phyloP scores from a whole-genome alignment of 2,329 filamentous ascomycete genomes.

The Aspergillus aculeatinus region DNA sequence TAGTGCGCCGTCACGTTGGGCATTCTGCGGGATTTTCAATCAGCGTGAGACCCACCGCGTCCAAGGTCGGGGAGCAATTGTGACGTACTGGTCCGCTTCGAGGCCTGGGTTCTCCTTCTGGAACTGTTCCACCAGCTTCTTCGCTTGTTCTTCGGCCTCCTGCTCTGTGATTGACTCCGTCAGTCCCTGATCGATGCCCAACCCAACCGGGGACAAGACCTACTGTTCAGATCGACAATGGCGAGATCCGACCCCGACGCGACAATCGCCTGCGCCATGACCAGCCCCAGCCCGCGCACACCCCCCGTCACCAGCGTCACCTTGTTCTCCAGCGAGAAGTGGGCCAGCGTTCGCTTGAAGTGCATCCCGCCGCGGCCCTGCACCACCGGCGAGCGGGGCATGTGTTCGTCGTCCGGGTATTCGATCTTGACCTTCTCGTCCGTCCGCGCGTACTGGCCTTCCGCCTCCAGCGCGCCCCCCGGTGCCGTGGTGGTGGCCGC shows the following conservation, averaged over 20 bases:
- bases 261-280: conserved; percentile 90
- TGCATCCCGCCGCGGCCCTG: conserved; percentile 76
- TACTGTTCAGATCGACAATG: conserved; percentile 91
- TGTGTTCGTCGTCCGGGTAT: conserved; percentile 71
- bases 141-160: conserved; percentile 75
- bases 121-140: conserved; percentile 72
- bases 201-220: conserved; percentile 31
- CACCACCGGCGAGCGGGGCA: conserved; percentile 69
- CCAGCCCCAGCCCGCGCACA: conserved; percentile 81
- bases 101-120: conserved; percentile 75
- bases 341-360: conserved; percentile 78
- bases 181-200: no score
- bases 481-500: conserved; percentile 34
- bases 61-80: background rate
- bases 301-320: conserved; percentile 87
- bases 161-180: conserved; percentile 58
- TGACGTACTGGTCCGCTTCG: conserved; percentile 53
- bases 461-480: conserved; percentile 42
- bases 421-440: conserved; percentile 75
- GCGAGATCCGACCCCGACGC: conserved; percentile 85
- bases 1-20: conserved; percentile 89
- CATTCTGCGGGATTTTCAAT: conserved; percentile 46
- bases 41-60: background rate
- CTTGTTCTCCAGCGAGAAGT: conserved; percentile 81
- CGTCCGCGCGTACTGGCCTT: conserved; percentile 74